Evolutionary conservation across 2,329 filamentous ascomycete genomes (phyloP), one percentile per base, ranked within the genome.

Genomic region (Coniochaeta hoffmannii): DNA sequence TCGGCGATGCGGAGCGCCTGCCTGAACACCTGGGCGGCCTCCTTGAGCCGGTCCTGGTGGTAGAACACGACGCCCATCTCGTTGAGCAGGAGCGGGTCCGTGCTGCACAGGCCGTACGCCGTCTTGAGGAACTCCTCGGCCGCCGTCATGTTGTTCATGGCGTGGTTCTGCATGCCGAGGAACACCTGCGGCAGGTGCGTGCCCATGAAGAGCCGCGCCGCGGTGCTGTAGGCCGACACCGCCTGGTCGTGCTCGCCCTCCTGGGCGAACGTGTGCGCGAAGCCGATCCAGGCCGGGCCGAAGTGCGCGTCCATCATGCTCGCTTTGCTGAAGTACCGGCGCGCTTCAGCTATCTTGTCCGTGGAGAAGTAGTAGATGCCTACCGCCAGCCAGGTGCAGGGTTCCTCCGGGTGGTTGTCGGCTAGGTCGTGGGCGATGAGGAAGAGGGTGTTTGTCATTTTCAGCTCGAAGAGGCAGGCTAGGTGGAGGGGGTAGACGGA

Each of bases 221-320:
- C 94, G 1, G 94, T 99, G 30, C 90, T 96, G 73, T 99, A 99
- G 0, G 95, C 94, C 9, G 92, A 95, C 60, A 99, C 97, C 50
- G 94, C 94, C 73, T 99, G 94, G 69, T 99, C 94, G 69, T 97
- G 92, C 71, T 99, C 94, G 53, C 94, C 94, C 69, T 99, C 94
- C 11, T 91, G 92, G 1, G 94, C 94, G 68, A 99, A 99, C 0
- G 94, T 99, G 69, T 99, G 95, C 1, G 94, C 94, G 67, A 99
- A 99, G 1, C 95, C 94, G 61, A 99, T 97, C 94, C 94, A 99
- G 3, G 94, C 94, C 1, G 94, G 90, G 0, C 93, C 93, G 64
- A 96, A 99, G 73, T 97, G 93, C 7, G 93, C 89, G 66, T 99
- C 92, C 86, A 99, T 93, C 77, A 97, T 88, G 61, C 90, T 96